Evolutionary conservation across 495 filamentous ascomycete species (phyloP).

Genomic region (Podospora pseudocomata): DNA sequence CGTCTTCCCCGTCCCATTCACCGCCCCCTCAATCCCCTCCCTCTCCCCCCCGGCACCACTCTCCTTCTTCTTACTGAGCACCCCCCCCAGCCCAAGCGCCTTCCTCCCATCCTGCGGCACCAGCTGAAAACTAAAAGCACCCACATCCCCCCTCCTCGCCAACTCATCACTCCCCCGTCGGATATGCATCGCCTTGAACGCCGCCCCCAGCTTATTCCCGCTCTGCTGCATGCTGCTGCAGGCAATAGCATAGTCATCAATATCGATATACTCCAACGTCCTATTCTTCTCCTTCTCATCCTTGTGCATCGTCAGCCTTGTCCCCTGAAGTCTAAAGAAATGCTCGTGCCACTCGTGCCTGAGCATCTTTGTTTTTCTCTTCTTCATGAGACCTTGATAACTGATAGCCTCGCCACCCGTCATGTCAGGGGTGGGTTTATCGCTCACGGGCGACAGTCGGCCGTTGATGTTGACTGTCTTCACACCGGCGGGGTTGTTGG

Average conservation of each 20-base stretch:
- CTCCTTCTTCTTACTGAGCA: slow-evolving; percentile 43
- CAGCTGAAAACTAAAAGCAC: slow-evolving; percentile 86
- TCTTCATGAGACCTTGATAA: slow-evolving; percentile 87
- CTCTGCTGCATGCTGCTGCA: slow-evolving; percentile 74
- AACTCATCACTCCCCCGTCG: slow-evolving; percentile 47
- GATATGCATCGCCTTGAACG: slow-evolving; percentile 81
- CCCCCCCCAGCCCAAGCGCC: slow-evolving; percentile 17
- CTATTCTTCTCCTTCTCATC: slow-evolving; percentile 53
- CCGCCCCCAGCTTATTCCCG: slow-evolving; percentile 71
- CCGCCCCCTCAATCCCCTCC: slow-evolving; percentile 32
- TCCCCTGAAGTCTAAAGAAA: slow-evolving; percentile 83
- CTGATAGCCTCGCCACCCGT: slow-evolving; percentile 49
- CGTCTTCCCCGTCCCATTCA: slow-evolving; percentile 67
- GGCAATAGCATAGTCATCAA: slow-evolving; percentile 92
- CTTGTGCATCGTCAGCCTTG: slow-evolving; percentile 74
- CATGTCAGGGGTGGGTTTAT: slow-evolving; percentile 31
- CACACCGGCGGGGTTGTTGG: slow-evolving; percentile 9
- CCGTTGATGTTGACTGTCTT: slow-evolving; percentile 53
- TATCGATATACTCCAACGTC: slow-evolving; percentile 80
- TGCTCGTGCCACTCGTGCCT: slow-evolving; percentile 92
- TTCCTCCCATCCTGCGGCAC: slow-evolving; percentile 66
- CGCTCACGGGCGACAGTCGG: slow-evolving; percentile 27
- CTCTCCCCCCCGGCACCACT: slow-evolving; percentile 26
- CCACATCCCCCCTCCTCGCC: slow-evolving; percentile 43
- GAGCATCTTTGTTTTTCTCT: slow-evolving; percentile 83